Percentiles rank a stretch among this genome's conserved stretches.
These are phyloP conservation scores for Nitzschia sp. DNA, from an alignment of 108 stramenopile genomes.

Conservation along the genomic window DNA sequence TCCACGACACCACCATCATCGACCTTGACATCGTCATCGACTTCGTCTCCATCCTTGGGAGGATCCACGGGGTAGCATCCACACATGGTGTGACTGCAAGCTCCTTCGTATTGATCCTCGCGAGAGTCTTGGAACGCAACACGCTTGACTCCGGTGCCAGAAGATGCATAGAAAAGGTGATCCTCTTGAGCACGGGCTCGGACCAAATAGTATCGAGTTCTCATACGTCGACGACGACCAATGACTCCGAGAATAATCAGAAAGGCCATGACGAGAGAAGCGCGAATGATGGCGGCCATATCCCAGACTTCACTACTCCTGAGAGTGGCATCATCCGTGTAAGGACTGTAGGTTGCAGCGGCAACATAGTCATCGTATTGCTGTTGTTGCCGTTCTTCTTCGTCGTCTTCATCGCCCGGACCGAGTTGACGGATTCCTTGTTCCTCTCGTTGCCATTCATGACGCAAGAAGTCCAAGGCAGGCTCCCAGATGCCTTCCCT, in stretches of 20 bases:
- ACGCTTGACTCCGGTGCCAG: slow-evolving; percentile 44
- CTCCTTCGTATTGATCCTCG: slow-evolving; percentile 85
- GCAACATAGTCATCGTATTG: slow-evolving; percentile 22
- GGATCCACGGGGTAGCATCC: slow-evolving; percentile 86
- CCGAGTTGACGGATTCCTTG: too few relatives aligned
- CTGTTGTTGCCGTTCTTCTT: not conserved
- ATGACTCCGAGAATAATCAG: slow-evolving; percentile 68
- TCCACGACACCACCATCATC: slow-evolving; percentile 31
- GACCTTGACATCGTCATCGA: slow-evolving; percentile 53
- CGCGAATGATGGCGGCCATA: slow-evolving; percentile 49
- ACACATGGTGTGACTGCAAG: slow-evolving; percentile 80
- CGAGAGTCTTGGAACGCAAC: slow-evolving; percentile 58
- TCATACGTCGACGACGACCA: slow-evolving; percentile 80
- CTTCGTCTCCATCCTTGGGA: slow-evolving; percentile 60
- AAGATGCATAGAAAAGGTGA: slow-evolving; percentile 75
- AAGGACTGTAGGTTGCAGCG: not conserved
- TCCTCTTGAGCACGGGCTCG: slow-evolving; percentile 81
- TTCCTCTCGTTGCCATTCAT: slow-evolving; percentile 49
- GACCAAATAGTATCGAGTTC: slow-evolving; percentile 70
- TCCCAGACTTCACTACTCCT: slow-evolving; percentile 6
- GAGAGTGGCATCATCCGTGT: slow-evolving; percentile 1
- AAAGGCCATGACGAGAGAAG: slow-evolving; percentile 58
- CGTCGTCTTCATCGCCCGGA: not conserved
- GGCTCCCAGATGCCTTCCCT: slow-evolving; percentile 70
- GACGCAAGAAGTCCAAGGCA: slow-evolving; percentile 37